Base-by-base conservation (phyloP, 2,329 filamentous ascomycete genomes). In the Trichothecium sympodiale region DNA sequence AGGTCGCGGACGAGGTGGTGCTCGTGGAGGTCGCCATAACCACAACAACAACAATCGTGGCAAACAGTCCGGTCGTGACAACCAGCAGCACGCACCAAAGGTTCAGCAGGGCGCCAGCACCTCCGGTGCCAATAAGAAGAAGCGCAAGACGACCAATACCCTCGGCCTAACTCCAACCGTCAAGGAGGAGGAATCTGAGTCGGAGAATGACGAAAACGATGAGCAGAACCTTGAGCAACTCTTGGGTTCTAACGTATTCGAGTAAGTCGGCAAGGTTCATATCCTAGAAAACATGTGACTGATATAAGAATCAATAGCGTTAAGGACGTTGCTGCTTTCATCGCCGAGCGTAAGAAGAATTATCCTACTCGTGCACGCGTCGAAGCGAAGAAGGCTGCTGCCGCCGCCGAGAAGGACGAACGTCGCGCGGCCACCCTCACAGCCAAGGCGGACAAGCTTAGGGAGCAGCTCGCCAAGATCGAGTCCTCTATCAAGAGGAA, bases 291-390 rank as follows among this genome's bases (percentile, higher is more conserved):
- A 15, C 5, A 4, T 31, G 17, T 18, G n/a, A n/a, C n/a, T 25
- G 17, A 9, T 14, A 27, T 17, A 37, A 44, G 45, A 42, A 50
- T 26, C 8, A 13, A 20, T 37, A 76, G 70, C 38, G 64, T 73
- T 13, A 73, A 74, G 39, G 87, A 95, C 50, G 69, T 95, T 37
- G 71, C 76, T 17, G 74, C 76, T 6, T 96, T 86, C 77, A 75
- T 93, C 43, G 77, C 77, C 34, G 86, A 94, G 55, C 77, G 89
- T 40, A 81, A 71, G 52, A 80, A 76, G 44, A 79, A 80, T 35
- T 96, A 75, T 53, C 89, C 89, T 2, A 95, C 88, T 3, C 74
- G 76, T 53, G 74, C 75, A 40, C 77, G 83, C 37, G 64, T 77
- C 42, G 69, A 75, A 41, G 74, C 74, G 43, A 83, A 73, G 56